Conservation (phyloP, 495 filamentous ascomycete genomes). For the Cetradonia linearis region DNA sequence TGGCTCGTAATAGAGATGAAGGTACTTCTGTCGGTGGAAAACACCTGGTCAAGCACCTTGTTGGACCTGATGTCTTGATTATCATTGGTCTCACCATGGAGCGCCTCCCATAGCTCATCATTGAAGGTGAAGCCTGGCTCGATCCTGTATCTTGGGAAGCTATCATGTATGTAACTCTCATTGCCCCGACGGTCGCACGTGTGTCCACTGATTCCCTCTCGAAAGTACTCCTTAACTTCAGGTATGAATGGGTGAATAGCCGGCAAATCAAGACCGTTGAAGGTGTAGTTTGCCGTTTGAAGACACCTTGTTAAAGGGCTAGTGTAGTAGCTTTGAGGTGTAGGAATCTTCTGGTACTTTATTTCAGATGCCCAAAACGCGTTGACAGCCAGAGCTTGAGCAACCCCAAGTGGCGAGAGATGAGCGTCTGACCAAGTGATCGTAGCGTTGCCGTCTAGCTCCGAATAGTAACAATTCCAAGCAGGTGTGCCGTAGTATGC, state of each 20-base stretch:
- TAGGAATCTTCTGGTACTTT: conserved; percentile 44
- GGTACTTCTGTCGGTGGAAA: conserved; percentile 46
- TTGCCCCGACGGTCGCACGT: conserved; percentile 65
- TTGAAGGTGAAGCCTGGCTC: conserved; percentile 53
- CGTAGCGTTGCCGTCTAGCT: conserved; percentile 55
- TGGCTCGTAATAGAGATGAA: conserved; percentile 61
- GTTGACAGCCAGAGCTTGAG: conserved; percentile 53
- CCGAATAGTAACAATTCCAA: conserved; percentile 71
- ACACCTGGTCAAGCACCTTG: conserved; percentile 52
- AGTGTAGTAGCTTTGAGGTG: conserved; percentile 56
- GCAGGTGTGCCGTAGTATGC: conserved; percentile 54
- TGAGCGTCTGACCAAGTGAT: conserved; percentile 60
- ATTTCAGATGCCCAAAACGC: conserved; percentile 53
- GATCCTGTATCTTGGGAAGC: conserved; percentile 50
- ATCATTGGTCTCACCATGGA: conserved; percentile 41
- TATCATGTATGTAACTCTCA: conserved; percentile 44
- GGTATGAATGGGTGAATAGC: conserved; percentile 42
- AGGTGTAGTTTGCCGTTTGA: conserved; percentile 53
- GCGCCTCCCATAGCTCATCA: conserved; percentile 52
- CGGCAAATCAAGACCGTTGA: conserved; percentile 44
- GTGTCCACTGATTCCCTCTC: conserved; percentile 63
- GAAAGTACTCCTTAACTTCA: conserved; percentile 57
- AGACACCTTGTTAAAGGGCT: conserved; percentile 61
- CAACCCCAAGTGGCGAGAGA: conserved; percentile 49
- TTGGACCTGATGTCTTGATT: conserved; percentile 47